Evolutionary conservation across 768 basidiomycete species (phyloP).

Genomic region (Hericium coralloides): DNA sequence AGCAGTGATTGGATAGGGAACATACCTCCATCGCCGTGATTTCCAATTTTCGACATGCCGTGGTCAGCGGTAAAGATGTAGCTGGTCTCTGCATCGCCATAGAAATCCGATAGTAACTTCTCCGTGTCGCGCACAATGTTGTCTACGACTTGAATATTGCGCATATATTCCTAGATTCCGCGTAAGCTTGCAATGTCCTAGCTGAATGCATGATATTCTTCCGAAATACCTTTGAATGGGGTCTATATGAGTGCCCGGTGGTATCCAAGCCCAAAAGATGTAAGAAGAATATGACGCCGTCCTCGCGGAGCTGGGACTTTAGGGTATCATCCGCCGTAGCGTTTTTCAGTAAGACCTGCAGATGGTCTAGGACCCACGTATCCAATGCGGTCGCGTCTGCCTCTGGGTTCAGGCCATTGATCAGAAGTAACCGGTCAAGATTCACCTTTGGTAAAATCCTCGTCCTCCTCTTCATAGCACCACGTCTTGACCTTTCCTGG

Average conservation of each 20-base stretch:
- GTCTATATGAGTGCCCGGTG: slow-evolving; percentile 80
- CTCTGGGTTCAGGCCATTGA: background rate
- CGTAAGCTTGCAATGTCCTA: background rate
- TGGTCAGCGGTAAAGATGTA: slow-evolving; percentile 85
- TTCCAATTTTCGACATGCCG: slow-evolving; percentile 83
- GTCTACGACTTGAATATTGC: slow-evolving; percentile 75
- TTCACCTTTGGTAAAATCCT: slow-evolving; percentile 81
- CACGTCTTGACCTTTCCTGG: slow-evolving; percentile 65
- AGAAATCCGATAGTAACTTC: slow-evolving; percentile 52
- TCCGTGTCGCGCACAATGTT: slow-evolving; percentile 61
- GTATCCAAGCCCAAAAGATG: slow-evolving; percentile 82
- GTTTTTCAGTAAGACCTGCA: slow-evolving; percentile 53
- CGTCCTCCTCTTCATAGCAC: slow-evolving; percentile 68
- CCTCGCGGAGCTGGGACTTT: slow-evolving; percentile 40
- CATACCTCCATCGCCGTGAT: slow-evolving; percentile 80
- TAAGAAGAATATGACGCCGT: slow-evolving; percentile 70
- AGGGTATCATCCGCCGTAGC: slow-evolving; percentile 46
- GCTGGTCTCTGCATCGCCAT: slow-evolving; percentile 56
- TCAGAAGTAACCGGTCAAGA: background rate
- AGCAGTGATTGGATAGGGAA: background rate
- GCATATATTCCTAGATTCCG: slow-evolving; percentile 68
- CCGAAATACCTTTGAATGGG: slow-evolving; percentile 56
- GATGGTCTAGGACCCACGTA: slow-evolving; percentile 67
- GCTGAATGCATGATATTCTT: background rate
- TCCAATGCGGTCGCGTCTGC: slow-evolving; percentile 72